Conservation (phyloP, 2,329 filamentous ascomycete genomes). For the Ophiostoma montium region DNA sequence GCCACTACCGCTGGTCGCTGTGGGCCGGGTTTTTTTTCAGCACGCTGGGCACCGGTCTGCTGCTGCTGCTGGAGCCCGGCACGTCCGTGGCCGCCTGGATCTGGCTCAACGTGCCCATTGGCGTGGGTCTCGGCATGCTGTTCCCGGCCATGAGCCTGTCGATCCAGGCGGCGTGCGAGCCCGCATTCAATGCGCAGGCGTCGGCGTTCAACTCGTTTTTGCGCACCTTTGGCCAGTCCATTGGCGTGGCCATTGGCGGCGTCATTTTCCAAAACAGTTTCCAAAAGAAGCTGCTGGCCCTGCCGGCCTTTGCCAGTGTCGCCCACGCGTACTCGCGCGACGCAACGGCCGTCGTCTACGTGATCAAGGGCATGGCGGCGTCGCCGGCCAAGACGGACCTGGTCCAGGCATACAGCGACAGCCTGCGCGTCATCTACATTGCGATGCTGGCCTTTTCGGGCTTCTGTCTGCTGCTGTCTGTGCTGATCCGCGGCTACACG, state of each 20-base stretch:
- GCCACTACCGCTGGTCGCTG: conserved; percentile 20
- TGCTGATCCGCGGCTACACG: conserved; percentile 35
- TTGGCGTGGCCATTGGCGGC: conserved; percentile 28
- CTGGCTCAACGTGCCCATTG: conserved; percentile 22
- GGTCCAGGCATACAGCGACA: conserved; percentile 32
- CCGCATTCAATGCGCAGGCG: conserved; percentile 24
- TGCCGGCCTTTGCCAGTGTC: conserved; percentile 9
- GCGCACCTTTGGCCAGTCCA: conserved; percentile 26
- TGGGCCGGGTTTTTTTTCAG: conserved; percentile 17
- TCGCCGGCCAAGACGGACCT: conserved; percentile 24
- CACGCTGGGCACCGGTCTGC: conserved; percentile 17
- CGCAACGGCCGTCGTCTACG: conserved; percentile 36
- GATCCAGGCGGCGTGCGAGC: conserved; percentile 23
- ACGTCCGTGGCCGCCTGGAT: conserved; percentile 21
- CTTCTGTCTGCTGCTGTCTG: conserved; percentile 34
- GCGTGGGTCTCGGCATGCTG: conserved; percentile 24
- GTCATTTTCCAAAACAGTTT: conserved; percentile 26
- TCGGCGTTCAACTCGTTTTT: conserved; percentile 28
- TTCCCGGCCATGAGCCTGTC: conserved; percentile 27
- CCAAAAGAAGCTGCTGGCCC: conserved; percentile 7
- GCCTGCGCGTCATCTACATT: conserved; percentile 38
- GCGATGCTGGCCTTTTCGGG: conserved; percentile 36
- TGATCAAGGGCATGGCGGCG: conserved; percentile 35
- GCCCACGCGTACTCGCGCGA: conserved; percentile 37
- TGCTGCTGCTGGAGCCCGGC: conserved; percentile 9